Evolutionary conservation across 1,284 basidiomycete species (phyloP), one percentile per base, ranked within the genome.

Genomic region (Trichosporon sp.): DNA sequence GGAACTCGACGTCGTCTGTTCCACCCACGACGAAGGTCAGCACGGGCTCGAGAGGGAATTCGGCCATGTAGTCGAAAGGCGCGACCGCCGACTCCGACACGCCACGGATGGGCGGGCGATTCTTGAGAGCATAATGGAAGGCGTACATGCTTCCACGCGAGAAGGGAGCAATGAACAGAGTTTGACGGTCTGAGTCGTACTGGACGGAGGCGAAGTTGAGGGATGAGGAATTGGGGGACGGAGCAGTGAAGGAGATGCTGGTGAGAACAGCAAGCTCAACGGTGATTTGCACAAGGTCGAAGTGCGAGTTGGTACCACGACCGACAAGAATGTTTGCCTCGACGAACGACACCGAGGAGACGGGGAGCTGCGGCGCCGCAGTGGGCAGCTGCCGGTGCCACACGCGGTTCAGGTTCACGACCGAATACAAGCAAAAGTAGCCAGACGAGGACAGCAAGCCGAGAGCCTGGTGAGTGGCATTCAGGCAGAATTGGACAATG

Each of bases 251-350:
- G 31, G 68, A 67, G 69, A 79, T 73, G 5, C 71, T 71, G 0
- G 75, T 69, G 4, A 79, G 63, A 9, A 77, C 68, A 4, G 71
- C 70, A 14, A 76, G 60, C 54, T 74, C 72, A 34, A 64, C 59
- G 0, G 76, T 74, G 60, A 79, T 76, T 61, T 79, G 77, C 1
- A 77, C 69, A 3, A 79, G 67, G 46, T 79, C 77, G 57, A 71
- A 72, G 40, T 66, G 49, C 7, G 74, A 74, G 61, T 79, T 70
- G 61, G 73, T 70, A 2, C 57, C 68, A 25, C 73, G 60, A 8
- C 77, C 77, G 27, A 79, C 70, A 16, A 78, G 67, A 32, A 79
- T 63, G 58, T 74, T 73, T n/a, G 73, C 63, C 60, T 79, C 77
- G 65, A 69, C 70, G 67, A 79, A 78, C 14, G 68, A 65, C 13